phyloP scores from a whole-genome alignment of 306 rosid genomes.

The barrel medic (Medicago truncatula) region DNA sequence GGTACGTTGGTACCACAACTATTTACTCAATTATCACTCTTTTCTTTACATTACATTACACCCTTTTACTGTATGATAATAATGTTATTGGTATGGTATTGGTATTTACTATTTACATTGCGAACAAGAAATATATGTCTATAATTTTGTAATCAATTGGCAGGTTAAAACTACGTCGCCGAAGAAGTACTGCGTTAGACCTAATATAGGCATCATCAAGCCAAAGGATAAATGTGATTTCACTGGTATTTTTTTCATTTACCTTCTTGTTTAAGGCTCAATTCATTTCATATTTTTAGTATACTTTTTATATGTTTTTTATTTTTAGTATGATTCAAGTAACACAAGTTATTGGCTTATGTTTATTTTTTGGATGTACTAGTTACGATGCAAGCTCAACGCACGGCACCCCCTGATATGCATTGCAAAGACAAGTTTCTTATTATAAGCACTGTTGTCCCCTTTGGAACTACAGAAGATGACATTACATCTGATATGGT shows the following conservation, averaged over 20 bases:
- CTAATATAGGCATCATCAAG: conserved; percentile 80
- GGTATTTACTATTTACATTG: background rate
- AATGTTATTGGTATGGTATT: too few relatives aligned
- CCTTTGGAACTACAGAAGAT: conserved; percentile 70
- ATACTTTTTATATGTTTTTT: background rate
- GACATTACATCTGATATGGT: conserved; percentile 78
- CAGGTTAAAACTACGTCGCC: conserved; percentile 98
- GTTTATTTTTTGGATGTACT: conserved; percentile 44
- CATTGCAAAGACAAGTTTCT: conserved; percentile 95
- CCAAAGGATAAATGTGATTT: conserved; percentile 72
- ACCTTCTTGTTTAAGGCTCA: conserved; percentile 12
- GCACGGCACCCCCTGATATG: conserved; percentile 68
- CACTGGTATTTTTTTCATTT: conserved; percentile 62
- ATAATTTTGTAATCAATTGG: conserved; percentile 13
- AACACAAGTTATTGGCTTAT: background rate
- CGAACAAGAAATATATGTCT: background rate
- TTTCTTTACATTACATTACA: too few relatives aligned
- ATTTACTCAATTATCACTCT: background rate
- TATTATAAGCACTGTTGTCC: conserved; percentile 70
- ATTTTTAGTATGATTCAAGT: conserved; percentile 1
- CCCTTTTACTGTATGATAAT: too few relatives aligned
- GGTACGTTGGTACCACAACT: conserved; percentile 52
- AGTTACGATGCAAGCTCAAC: conserved; percentile 98
- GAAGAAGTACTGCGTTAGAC: conserved; percentile 87
- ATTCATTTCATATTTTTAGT: background rate